Base-by-base conservation (phyloP, 352 stramenopile genomes). In the Phytophthora agathidicida region DNA sequence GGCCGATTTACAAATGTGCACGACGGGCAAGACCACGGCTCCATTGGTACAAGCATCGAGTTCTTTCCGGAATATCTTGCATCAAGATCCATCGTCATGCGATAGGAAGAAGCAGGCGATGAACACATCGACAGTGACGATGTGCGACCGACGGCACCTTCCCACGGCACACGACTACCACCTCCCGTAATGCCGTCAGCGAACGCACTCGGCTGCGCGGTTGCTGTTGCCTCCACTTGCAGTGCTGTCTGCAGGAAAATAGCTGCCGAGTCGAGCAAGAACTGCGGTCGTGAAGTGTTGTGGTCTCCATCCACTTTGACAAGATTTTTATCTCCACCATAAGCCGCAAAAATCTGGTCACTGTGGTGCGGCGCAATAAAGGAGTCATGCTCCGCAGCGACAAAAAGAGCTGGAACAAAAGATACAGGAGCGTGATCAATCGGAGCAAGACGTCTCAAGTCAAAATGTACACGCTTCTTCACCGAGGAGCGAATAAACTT, bases 251-350 rank as follows among this genome's bases (percentile, higher is more conserved):
- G 90, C 10, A 99, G 69, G 62, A 99, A 99, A 49, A 99, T 98
- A 23, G 85, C 91, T 10, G 93, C 93, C 7, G 88, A 98, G 71
- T 99, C 94, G 46, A 98, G 86, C 38, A 99, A 81, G 61, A 98
- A 99, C 33, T 94, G 86, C 7, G 97, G 97, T 5, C 97, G 79
- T 20, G 92, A 83, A 30, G 78, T 98, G 73, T 99, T 99, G 78
- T 99, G 97, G 71, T 99, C 97, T 30, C 97, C 97, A 42, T 98
- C 86, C 5, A 99, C 96, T 45, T 98, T 91, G 9, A 99, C 94
- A 3, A 99, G 68, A 63, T 99, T 99, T 68, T 99, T 99, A 76
- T 99, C 96, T 11, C 97, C 97, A 1, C 91, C 96, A 64, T 99
- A 99, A 36, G 86, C 80, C 13, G 69, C 83, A 70, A 76, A 93